Conservation (phyloP, 1,284 basidiomycete genomes). For the Ganoderma meredithae region DNA sequence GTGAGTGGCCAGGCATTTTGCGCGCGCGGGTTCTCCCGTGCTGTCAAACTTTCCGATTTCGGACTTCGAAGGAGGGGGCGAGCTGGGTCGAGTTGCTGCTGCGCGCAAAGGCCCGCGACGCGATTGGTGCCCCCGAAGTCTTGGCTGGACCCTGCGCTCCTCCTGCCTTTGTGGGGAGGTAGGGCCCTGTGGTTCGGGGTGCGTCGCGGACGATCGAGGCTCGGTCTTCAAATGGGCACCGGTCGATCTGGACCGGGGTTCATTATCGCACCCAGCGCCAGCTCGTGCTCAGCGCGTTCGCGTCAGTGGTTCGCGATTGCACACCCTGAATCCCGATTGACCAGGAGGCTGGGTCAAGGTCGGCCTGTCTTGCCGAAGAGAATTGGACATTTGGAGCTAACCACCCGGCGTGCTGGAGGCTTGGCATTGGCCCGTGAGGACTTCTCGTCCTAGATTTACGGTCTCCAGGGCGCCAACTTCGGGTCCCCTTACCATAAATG, state of each 20-base stretch:
- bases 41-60: background rate
- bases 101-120: background rate
- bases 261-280: background rate
- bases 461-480: too few relatives aligned
- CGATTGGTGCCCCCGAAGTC: background rate
- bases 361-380: background rate
- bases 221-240: slow-evolving; percentile 7
- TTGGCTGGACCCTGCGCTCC: background rate
- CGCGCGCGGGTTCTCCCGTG: slow-evolving; percentile 12
- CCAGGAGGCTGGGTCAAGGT: background rate
- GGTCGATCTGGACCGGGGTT: slow-evolving; percentile 5
- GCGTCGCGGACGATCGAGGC: slow-evolving; percentile 2
- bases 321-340: background rate
- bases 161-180: slow-evolving; percentile 2
- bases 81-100: background rate
- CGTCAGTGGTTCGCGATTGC: background rate
- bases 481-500: too few relatives aligned
- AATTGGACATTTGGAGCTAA: background rate
- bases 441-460: too few relatives aligned
- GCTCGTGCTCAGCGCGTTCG: background rate
- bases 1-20: slow-evolving; percentile 50
- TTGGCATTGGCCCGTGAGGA: background rate
- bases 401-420: background rate
- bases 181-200: slow-evolving; percentile 8
- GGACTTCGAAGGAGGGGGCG: too few relatives aligned